phyloP scores from a whole-genome alignment of 805 yeast species.

The Myxozyma lipomycoides region DNA sequence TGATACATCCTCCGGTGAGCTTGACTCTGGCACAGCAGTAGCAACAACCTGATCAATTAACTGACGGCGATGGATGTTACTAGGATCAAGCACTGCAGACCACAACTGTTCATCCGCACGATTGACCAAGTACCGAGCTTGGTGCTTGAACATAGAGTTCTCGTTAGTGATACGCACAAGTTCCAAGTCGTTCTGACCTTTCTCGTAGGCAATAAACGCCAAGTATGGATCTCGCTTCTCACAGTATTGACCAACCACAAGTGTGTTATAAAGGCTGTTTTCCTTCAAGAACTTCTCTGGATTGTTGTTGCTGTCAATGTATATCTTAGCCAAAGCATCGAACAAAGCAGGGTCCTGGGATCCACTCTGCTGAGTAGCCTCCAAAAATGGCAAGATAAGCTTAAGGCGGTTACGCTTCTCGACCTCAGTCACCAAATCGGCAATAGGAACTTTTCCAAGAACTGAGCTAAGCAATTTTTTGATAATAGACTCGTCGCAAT shows the following conservation, averaged over 20 bases:
- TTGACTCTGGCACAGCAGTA: conserved; percentile 91
- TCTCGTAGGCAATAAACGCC: conserved; percentile 95
- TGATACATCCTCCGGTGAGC: conserved; percentile 89
- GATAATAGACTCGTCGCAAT: conserved; percentile 88
- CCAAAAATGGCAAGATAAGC: conserved; percentile 86
- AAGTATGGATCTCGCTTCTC: conserved; percentile 98
- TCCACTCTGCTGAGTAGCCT: conserved; percentile 69
- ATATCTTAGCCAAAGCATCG: conserved; percentile 94
- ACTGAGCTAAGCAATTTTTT: conserved; percentile 77
- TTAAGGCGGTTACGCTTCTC: conserved; percentile 95
- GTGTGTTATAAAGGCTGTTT: conserved; percentile 84
- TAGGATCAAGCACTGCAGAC: conserved; percentile 69
- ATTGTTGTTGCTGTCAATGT: conserved; percentile 94
- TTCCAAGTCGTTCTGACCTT: conserved; percentile 89
- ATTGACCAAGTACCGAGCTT: conserved; percentile 88
- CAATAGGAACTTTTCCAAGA: conserved; percentile 90
- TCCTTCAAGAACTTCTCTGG: conserved; percentile 96
- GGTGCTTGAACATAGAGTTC: conserved; percentile 96
- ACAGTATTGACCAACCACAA: conserved; percentile 95
- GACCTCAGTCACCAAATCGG: conserved; percentile 84
- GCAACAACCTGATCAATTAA: conserved; percentile 91
- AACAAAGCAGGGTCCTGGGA: conserved; percentile 84
- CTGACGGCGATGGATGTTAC: conserved; percentile 83
- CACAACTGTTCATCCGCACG: conserved; percentile 85
- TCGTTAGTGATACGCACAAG: conserved; percentile 90